A percentile compares a stretch with the other conserved stretches of the same genome.
Evolutionary conservation across 2,329 filamentous ascomycete genomes (phyloP).

Genomic region (Sarocladiaceae sp.): DNA sequence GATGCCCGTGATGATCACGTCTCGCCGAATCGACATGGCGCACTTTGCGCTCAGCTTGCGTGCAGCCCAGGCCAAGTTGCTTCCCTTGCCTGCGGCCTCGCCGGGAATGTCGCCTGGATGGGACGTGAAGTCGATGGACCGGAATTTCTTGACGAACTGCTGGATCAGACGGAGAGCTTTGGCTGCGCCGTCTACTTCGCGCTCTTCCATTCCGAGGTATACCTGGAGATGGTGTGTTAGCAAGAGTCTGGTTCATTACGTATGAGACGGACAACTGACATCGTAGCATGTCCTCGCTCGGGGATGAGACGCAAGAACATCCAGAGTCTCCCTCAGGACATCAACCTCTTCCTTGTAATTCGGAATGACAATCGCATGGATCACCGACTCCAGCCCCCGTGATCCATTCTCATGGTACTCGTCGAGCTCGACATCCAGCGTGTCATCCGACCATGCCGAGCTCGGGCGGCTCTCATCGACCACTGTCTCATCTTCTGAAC

Average conservation of each 20-base stretch:
- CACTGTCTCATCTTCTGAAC: not conserved
- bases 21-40: constrained; percentile 41
- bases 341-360: constrained; percentile 71
- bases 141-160: constrained; percentile 58
- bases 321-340: constrained; percentile 60
- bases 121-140: constrained; percentile 59
- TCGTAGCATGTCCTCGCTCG: constrained; percentile 60
- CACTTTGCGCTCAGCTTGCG: constrained; percentile 59
- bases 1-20: constrained; percentile 65
- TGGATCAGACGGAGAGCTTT: constrained; percentile 59
- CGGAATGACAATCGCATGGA: constrained; percentile 64
- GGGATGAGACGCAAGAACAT: constrained; percentile 61
- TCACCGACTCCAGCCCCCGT: constrained; percentile 36
- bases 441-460: constrained; percentile 5
- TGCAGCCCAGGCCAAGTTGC: constrained; percentile 67
- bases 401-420: constrained; percentile 37
- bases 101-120: constrained; percentile 60
- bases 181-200: constrained; percentile 52
- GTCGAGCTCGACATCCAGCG: constrained; percentile 30
- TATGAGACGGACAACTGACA: too few relatives aligned
- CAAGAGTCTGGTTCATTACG: not conserved
- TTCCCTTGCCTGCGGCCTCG: constrained; percentile 68
- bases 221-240: constrained; percentile 39
- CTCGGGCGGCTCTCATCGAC: not conserved
- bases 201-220: constrained; percentile 67